phyloP scores from a whole-genome alignment of 768 basidiomycete genomes.

The Russula earlei region DNA sequence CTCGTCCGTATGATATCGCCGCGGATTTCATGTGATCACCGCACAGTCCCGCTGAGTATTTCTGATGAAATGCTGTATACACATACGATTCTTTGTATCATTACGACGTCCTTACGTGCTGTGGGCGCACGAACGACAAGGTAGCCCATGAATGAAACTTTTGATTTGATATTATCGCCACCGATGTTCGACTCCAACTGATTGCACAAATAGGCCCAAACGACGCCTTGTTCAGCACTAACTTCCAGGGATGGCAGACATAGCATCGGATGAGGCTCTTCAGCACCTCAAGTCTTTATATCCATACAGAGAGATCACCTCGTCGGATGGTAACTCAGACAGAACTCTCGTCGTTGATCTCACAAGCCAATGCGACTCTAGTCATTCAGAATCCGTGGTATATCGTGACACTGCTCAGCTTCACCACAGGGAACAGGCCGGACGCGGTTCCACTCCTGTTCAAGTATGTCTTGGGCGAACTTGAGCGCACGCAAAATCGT shows the following conservation, averaged over 20 bases:
- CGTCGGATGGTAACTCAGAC: constrained; percentile 15
- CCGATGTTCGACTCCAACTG: too few species aligned
- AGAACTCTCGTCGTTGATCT: neutral
- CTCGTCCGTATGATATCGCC: constrained; percentile 21
- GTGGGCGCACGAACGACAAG: neutral
- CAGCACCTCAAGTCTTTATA: constrained; percentile 36
- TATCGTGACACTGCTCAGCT: constrained; percentile 46
- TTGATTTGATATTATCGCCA: too few species aligned
- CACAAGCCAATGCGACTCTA: neutral
- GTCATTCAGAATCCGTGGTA: constrained; percentile 46
- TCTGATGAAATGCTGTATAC: too few species aligned
- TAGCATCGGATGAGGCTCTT: constrained; percentile 37
- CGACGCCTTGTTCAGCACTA: neutral
- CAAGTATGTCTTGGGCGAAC: constrained; percentile 37
- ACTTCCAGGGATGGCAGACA: constrained; percentile 20
- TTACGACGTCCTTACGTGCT: neutral
- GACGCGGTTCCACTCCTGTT: constrained; percentile 51
- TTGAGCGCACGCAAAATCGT: constrained; percentile 24
- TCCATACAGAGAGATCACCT: constrained; percentile 26
- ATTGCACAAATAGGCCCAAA: constrained; percentile 3
- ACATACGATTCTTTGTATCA: neutral
- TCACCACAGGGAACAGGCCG: constrained; percentile 48
- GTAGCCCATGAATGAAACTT: neutral
- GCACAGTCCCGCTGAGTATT: too few species aligned
- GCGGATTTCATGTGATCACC: constrained; percentile 8